Evolutionary conservation across 495 filamentous ascomycete genomes (phyloP), one percentile per base, ranked within the genome.

Genomic region (Cetradonia linearis): DNA sequence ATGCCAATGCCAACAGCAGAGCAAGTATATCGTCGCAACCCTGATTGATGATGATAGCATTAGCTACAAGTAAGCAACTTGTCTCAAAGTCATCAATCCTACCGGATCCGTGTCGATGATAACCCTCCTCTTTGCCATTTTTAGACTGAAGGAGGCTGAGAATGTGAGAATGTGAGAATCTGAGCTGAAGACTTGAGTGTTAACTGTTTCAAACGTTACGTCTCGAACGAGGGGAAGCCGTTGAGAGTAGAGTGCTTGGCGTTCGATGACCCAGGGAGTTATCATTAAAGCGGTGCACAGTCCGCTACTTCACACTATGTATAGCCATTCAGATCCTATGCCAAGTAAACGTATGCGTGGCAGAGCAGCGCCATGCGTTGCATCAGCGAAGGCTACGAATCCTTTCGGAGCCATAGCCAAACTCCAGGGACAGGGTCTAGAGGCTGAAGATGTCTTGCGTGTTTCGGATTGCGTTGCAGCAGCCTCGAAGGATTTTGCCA

Each of bases 51-150:
- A 23, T 6, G 25, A 28, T 14, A 42, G 27, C 33, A 16, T 52
- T 20, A 56, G 25, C 57, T 50, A 7, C 5, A 11, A 52, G 38
- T 37, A 13, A 52, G 7, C 48, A 34, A 0, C 6, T n/a, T 23
- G 46, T 18, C n/a, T 13, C 9, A 31, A 25, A n/a, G 27, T 25
- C 10, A 27, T 46, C 16, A 3, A 31, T 9, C 30, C 20, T 27
- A 81, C 88, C 47, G 91, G 91, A 69, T 96, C 91, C 28, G 91
- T 96, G 66, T 97, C 92, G 56, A 97, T 91, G 63, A 97, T 96
- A 59, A 97, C 84, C 62, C 83, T 84, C 65, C 84, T 88, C 44
- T 48, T 62, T 6, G 63, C 30, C 59, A 59, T 64, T 8, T 11
- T 16, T 13, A 13, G 20, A 31, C 30, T 9, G 37, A 31, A 10